Base-by-base conservation (phyloP, 768 basidiomycete species). In the Lentinula detonsa region DNA sequence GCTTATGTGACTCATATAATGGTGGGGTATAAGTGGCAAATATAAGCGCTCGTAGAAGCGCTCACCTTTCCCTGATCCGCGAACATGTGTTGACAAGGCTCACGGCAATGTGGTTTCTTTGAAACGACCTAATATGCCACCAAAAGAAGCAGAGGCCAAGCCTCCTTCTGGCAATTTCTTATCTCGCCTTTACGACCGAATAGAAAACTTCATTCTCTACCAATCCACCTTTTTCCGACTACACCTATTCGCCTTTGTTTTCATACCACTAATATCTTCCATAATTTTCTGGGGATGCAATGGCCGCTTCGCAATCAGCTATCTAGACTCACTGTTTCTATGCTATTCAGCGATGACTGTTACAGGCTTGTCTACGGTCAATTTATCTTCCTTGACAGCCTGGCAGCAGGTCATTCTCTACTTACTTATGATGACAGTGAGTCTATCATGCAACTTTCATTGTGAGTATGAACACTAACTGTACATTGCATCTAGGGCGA, bases 251-350 rank as follows among this genome's bases (percentile, higher is more conserved):
- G 78, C 77, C 21, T 84, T 85, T 68, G 77, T 77, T 15, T 64
- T 87, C 61, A 71, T 83, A 7, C 89, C 89, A 2, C 76, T 91
- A 34, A 71, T 90, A 52, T 71, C 78, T 31, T 81, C 84, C 11
- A 84, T 74, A 4, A 83, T 93, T 35, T 86, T 90, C 72, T 91
- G 84, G 66, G 87, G 74, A 1, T 80, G 73, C 40, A 88, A 88
- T 72, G 88, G 83, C 0, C 73, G 72, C 15, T 83, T 74, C 63
- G 72, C 67, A 23, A 71, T 85, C 61, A 70, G 71, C 13, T 88
- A 78, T 65, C 57, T 86, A 59, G 85, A 88, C 66, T 74, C 78
- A 0, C 67, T 87, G 59, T 88, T 86, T 71, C 71, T 85, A n/a
- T 84, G 81, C 66, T 84, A 84, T 61, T 83, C 81, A 3, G 79